Evolutionary conservation across 345 rosid genomes (phyloP).

Genomic region (Geranium brycei): DNA sequence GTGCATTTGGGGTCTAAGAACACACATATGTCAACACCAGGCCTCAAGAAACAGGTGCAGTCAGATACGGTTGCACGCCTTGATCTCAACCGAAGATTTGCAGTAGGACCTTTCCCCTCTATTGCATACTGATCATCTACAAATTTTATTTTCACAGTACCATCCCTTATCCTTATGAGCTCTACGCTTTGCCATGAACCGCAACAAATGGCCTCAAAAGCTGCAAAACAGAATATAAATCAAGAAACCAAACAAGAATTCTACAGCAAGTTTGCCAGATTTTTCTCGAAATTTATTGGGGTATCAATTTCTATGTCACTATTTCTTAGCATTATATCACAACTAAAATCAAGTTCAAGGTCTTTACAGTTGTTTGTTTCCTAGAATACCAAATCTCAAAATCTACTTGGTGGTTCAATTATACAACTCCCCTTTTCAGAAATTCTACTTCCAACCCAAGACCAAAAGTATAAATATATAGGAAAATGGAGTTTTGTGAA

Average conservation of each 20-base stretch:
- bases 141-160: slow-evolving; percentile 32
- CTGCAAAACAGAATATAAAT: slow-evolving; percentile 20
- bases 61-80: slow-evolving; percentile 47
- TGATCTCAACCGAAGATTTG: slow-evolving; percentile 58
- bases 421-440: too few relatives aligned
- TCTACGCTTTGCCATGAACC: slow-evolving; percentile 62
- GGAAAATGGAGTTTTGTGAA: neutral
- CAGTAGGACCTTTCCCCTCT: slow-evolving; percentile 30
- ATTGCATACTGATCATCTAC: slow-evolving; percentile 17
- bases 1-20: slow-evolving; percentile 18
- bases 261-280: neutral
- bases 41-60: slow-evolving; percentile 65
- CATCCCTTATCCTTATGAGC: slow-evolving; percentile 36
- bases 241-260: neutral
- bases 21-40: slow-evolving; percentile 64
- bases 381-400: neutral
- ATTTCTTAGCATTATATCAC: too few relatives aligned
- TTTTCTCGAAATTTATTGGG: neutral
- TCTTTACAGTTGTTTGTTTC: neutral
- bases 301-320: too few relatives aligned
- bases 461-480: too few relatives aligned
- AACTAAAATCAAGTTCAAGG: too few relatives aligned
- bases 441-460: too few relatives aligned
- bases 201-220: slow-evolving; percentile 51
- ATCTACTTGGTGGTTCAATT: neutral